Percentiles rank a stretch among this genome's conserved stretches.
Conservation (phyloP, 257 asterid genomes). For the Parsonsia alboflavescens region DNA sequence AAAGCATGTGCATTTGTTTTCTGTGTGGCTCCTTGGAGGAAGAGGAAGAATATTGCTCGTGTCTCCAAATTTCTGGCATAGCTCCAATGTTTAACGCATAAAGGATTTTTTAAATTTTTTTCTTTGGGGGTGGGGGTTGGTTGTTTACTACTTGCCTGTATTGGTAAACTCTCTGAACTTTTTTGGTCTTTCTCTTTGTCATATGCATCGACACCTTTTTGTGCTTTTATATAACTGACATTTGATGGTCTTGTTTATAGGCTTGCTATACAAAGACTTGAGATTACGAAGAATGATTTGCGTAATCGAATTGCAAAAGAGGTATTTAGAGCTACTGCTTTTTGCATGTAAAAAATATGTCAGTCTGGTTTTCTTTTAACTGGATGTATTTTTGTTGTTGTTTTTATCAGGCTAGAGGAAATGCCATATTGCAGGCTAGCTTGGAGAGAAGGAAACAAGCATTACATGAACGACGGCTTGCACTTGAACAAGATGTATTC, state of each 20-base stretch:
- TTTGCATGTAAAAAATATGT: background rate
- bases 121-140: background rate
- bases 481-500: slow-evolving; percentile 91
- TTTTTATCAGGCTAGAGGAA: slow-evolving; percentile 71
- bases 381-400: slow-evolving; percentile 8
- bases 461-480: slow-evolving; percentile 86
- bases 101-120: background rate
- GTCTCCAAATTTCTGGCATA: background rate
- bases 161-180: background rate
- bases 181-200: background rate
- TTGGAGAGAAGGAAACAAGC: slow-evolving; percentile 95
- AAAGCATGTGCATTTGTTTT: background rate
- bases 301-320: slow-evolving; percentile 92
- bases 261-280: slow-evolving; percentile 91
- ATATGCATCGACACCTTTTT: background rate
- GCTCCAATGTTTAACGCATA: background rate
- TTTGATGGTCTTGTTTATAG: slow-evolving; percentile 31
- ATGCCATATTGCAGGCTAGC: slow-evolving; percentile 94
- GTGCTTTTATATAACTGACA: slow-evolving; percentile 14
- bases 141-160: background rate
- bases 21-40: background rate
- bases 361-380: slow-evolving; percentile 9
- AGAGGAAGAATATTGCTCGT: background rate
- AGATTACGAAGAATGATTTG: slow-evolving; percentile 81
- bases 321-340: slow-evolving; percentile 33